Conservation (phyloP, 2,329 filamentous ascomycete species). For the Hymenoscyphus repandus region DNA sequence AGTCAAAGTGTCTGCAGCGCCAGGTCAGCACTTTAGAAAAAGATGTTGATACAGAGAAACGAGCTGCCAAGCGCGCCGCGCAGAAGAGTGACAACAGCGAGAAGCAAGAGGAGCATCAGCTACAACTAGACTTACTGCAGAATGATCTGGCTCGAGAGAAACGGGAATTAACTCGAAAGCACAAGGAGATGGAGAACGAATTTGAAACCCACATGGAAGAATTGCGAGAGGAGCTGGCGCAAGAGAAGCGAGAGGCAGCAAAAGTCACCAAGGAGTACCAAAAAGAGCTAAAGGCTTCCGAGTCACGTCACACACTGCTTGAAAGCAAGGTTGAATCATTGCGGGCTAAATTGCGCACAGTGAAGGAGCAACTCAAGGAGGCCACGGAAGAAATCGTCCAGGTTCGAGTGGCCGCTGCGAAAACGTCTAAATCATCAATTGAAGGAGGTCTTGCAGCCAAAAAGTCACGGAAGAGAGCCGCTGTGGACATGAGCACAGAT, state of each 20-base stretch:
- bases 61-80: conserved; percentile 27
- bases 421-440: conserved; percentile 6
- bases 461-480: conserved; percentile 37
- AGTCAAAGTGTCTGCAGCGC: conserved; percentile 27
- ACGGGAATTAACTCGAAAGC: conserved; percentile 38
- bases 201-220: conserved; percentile 37
- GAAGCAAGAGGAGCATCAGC: background rate
- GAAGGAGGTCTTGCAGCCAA: conserved; percentile 21
- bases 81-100: conserved; percentile 29
- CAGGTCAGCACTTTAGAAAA: conserved; percentile 24
- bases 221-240: conserved; percentile 33
- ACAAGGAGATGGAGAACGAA: conserved; percentile 18
- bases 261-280: conserved; percentile 21
- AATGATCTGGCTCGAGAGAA: conserved; percentile 35
- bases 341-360: conserved; percentile 46
- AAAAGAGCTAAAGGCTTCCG: conserved; percentile 13
- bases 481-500: conserved; percentile 37
- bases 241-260: conserved; percentile 28
- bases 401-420: conserved; percentile 28
- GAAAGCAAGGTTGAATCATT: conserved; percentile 5
- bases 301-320: background rate
- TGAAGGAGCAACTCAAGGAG: conserved; percentile 70
- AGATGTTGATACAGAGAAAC: conserved; percentile 35
- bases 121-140: background rate
- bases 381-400: conserved; percentile 43